These are phyloP conservation scores for Boletus pseudopeckii DNA, from an alignment of 768 basidiomycete species.

Conservation along the genomic window DNA sequence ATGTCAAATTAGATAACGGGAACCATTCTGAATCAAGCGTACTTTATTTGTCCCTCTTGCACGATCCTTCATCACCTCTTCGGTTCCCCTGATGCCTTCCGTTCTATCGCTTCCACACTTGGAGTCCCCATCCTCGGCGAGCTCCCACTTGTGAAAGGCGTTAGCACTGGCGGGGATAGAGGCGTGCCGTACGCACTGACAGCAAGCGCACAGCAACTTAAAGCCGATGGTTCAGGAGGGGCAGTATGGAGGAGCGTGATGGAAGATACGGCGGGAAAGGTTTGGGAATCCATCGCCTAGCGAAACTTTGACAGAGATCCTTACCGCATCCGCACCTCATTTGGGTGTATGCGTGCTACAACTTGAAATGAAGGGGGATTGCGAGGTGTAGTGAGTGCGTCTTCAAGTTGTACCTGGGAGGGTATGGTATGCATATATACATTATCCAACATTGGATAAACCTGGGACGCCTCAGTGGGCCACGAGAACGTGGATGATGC, in stretches of 20 bases:
- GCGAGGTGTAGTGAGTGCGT: not conserved
- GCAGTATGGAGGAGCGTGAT: constrained; percentile 33
- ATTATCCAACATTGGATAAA: not conserved
- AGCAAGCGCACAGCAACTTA: constrained; percentile 9
- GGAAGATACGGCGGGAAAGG: constrained; percentile 25
- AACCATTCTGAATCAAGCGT: constrained; percentile 82
- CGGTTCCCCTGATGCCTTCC: constrained; percentile 67
- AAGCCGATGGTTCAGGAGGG: constrained; percentile 27
- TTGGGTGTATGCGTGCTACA: not conserved
- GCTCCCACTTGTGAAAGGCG: constrained; percentile 72
- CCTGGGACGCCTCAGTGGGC: too few species aligned
- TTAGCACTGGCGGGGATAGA: constrained; percentile 69
- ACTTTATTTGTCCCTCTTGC: constrained; percentile 78
- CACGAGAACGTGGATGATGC: not conserved
- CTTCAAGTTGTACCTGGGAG: not conserved
- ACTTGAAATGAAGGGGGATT: too few species aligned
- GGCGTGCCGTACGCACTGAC: constrained; percentile 54
- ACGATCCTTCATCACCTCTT: constrained; percentile 60
- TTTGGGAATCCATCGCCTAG: constrained; percentile 28
- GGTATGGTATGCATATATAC: not conserved
- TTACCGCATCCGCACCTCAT: not conserved
- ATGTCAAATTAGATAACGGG: constrained; percentile 65
- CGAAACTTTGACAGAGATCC: not conserved
- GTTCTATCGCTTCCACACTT: constrained; percentile 52
- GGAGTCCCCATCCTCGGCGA: constrained; percentile 69